These are phyloP conservation scores for Graphilbum sp. DNA, from an alignment of 2,329 filamentous ascomycete species.

Conservation along the genomic window DNA sequence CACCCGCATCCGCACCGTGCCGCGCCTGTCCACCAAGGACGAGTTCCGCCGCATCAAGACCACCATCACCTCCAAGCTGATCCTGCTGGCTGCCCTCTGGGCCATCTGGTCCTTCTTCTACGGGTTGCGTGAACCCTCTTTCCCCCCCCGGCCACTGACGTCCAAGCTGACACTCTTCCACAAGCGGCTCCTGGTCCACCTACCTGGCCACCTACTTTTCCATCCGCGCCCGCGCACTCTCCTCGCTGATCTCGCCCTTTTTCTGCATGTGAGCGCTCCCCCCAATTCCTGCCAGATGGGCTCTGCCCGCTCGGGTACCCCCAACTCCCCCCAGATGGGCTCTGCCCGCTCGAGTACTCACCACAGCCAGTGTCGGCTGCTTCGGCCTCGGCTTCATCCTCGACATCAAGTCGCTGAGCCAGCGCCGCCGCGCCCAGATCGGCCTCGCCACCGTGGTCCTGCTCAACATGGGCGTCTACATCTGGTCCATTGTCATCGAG, in stretches of 20 bases:
- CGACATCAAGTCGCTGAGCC: conserved; percentile 21
- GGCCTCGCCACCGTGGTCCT: conserved; percentile 26
- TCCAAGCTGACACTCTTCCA: neutral
- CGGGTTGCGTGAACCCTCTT: too few relatives aligned
- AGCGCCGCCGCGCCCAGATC: conserved; percentile 27
- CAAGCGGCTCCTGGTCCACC: conserved; percentile 2
- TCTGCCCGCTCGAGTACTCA: neutral
- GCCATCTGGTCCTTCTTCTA: conserved; percentile 4
- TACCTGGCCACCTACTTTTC: conserved; percentile 3
- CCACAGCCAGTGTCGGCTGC: conserved; percentile 18
- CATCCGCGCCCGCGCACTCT: conserved; percentile 1
- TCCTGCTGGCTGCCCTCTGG: conserved; percentile 1
- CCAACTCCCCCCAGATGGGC: too few relatives aligned
- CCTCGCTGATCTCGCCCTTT: conserved; percentile 24
- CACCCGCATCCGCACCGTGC: neutral
- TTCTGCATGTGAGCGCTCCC: conserved; percentile 22
- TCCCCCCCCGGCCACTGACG: too few relatives aligned
- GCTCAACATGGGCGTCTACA: conserved; percentile 30
- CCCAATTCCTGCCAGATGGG: neutral
- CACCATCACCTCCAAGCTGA: conserved; percentile 1
- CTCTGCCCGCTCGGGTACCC: too few relatives aligned
- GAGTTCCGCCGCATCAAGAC: neutral
- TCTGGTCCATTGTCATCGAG: conserved; percentile 33
- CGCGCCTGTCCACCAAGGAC: neutral
- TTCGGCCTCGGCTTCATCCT: conserved; percentile 30